phyloP scores from a whole-genome alignment of 176 grass and related monocot genomes.

The Oropetium thomaeum region DNA sequence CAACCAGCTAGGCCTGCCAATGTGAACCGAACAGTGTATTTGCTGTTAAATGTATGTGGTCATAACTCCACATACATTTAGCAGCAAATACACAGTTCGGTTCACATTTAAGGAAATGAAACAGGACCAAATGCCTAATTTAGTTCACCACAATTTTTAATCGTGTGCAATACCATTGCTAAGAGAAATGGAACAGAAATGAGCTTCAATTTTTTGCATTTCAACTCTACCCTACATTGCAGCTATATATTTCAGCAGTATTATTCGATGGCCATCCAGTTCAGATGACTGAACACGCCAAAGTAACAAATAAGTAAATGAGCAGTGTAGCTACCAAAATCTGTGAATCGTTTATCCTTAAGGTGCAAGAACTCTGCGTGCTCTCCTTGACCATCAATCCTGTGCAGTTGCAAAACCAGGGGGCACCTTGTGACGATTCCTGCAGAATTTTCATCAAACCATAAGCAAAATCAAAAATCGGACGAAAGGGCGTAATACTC shows the following conservation, averaged over 20 bases:
- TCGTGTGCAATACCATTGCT: background rate
- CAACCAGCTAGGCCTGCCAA: too few species aligned
- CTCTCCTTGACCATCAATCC: conserved; percentile 76
- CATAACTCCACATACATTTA: too few species aligned
- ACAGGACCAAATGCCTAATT: background rate
- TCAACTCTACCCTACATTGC: background rate
- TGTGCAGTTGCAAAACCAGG: conserved; percentile 89
- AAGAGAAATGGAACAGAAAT: background rate
- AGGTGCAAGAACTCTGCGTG: conserved; percentile 96
- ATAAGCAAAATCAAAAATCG: background rate
- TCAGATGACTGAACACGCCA: background rate
- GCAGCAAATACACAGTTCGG: background rate
- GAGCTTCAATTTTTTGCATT: background rate
- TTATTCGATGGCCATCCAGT: background rate
- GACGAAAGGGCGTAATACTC: background rate
- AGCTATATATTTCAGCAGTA: background rate
- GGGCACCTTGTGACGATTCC: conserved; percentile 95
- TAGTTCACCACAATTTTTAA: conserved; percentile 10
- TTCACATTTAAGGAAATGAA: background rate
- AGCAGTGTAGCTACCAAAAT: conserved; percentile 65
- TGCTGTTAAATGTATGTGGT: too few species aligned
- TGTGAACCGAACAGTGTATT: too few species aligned
- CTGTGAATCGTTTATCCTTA: conserved; percentile 72
- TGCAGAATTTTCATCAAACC: conserved; percentile 23
- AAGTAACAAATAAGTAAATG: background rate